Evolutionary conservation across 1,139 yeast species (phyloP).

Genomic region (Suhomyces ambrosiae): DNA sequence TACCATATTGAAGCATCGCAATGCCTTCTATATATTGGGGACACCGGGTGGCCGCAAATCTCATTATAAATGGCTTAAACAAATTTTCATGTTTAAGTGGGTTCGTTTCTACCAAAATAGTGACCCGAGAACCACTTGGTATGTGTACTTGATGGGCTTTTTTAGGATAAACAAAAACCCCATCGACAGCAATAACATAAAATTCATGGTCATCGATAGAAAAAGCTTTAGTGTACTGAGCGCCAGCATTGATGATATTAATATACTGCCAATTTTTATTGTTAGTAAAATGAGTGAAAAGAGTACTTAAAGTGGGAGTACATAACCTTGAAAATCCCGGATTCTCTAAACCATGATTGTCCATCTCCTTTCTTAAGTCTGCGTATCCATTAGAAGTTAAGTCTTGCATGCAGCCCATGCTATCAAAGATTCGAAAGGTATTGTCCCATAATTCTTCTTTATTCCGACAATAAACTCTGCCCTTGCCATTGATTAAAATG

Average conservation of each 20-base stretch:
- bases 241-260: slow-evolving; percentile 36
- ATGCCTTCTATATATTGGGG: slow-evolving; percentile 36
- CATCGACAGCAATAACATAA: slow-evolving; percentile 34
- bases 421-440: slow-evolving; percentile 19
- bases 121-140: slow-evolving; percentile 34
- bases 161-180: slow-evolving; percentile 30
- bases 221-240: slow-evolving; percentile 34
- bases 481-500: slow-evolving; percentile 36
- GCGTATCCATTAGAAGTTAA: slow-evolving; percentile 21
- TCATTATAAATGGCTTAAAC: slow-evolving; percentile 17
- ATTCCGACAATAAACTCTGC: slow-evolving; percentile 29
- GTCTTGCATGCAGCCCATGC: slow-evolving; percentile 28
- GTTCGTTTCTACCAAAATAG: slow-evolving; percentile 30
- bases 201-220: slow-evolving; percentile 39
- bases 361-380: slow-evolving; percentile 17
- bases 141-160: slow-evolving; percentile 25
- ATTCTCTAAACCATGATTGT: slow-evolving; percentile 22
- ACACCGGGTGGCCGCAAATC: slow-evolving; percentile 31
- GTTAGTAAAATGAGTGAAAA: slow-evolving; percentile 24
- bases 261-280: slow-evolving; percentile 25
- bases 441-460: slow-evolving; percentile 17
- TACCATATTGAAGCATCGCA: slow-evolving; percentile 30
- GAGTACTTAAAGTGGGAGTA: slow-evolving; percentile 20
- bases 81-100: slow-evolving; percentile 15
- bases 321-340: slow-evolving; percentile 31